These are phyloP conservation scores for Trifolium subterraneum DNA, from an alignment of 306 rosid species.

Conservation along the genomic window DNA sequence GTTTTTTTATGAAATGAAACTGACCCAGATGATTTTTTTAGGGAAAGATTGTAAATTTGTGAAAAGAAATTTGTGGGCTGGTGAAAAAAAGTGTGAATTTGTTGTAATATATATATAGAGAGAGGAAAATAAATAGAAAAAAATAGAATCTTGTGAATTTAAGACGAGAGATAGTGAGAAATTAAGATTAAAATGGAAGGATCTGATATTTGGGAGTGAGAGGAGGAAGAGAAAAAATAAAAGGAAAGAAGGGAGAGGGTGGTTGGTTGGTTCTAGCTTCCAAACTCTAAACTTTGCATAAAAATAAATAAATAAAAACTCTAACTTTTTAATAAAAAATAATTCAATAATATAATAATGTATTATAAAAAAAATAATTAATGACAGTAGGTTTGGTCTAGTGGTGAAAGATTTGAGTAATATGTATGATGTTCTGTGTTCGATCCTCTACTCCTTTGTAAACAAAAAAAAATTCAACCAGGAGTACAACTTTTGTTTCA, in stretches of 20 bases:
- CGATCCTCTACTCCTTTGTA: too few relatives aligned
- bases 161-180: not conserved
- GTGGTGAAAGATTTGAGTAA: too few relatives aligned
- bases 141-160: conserved; percentile 5
- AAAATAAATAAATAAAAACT: not conserved
- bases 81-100: not conserved
- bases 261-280: not conserved
- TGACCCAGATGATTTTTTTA: conserved; percentile 31
- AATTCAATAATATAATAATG: too few relatives aligned
- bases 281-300: not conserved
- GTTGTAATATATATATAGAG: conserved; percentile 14
- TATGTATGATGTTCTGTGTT: too few relatives aligned
- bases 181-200: conserved; percentile 13
- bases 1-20: not conserved
- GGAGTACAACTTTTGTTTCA: too few relatives aligned
- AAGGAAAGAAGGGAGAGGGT: not conserved
- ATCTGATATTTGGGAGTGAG: conserved; percentile 35
- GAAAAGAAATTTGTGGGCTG: conserved; percentile 1
- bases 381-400: too few relatives aligned
- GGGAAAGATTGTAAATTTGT: conserved; percentile 29
- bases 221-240: not conserved
- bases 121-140: not conserved
- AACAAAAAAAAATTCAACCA: too few relatives aligned
- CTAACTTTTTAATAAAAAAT: too few relatives aligned
- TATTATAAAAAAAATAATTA: too few relatives aligned